Percentiles rank a stretch among this genome's conserved stretches.
These are phyloP conservation scores for Xylariaceae sp. DNA, from an alignment of 2,329 filamentous ascomycete species.

Conservation along the genomic window DNA sequence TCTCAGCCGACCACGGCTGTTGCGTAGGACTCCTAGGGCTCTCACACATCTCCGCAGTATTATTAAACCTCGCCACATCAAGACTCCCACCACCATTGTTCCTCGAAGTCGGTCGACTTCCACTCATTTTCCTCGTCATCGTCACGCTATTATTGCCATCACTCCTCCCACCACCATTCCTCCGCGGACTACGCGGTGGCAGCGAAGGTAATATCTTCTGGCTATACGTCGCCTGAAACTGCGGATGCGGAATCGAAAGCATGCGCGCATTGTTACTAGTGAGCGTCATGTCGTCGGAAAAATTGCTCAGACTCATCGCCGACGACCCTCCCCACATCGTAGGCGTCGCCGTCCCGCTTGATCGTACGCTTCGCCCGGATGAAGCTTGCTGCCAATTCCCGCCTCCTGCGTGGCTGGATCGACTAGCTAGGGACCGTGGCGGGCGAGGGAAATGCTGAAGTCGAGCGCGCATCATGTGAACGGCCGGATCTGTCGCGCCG, in stretches of 20 bases:
- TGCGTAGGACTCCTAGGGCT: too few relatives aligned
- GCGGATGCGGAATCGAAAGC: slow-evolving; percentile 9
- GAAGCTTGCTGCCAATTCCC: slow-evolving; percentile 17
- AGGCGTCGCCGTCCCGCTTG: slow-evolving; percentile 17
- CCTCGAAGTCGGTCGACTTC: too few relatives aligned
- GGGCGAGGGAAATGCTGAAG: slow-evolving; percentile 23
- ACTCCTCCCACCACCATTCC: too few relatives aligned
- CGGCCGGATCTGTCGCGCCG: slow-evolving; percentile 18
- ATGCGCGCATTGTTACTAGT: slow-evolving; percentile 18
- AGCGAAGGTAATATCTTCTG: slow-evolving; percentile 8
- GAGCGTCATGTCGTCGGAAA: slow-evolving; percentile 26
- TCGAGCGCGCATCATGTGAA: slow-evolving; percentile 26
- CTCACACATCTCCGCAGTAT: too few relatives aligned
- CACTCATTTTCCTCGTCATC: too few relatives aligned
- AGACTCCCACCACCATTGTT: too few relatives aligned
- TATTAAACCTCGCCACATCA: too few relatives aligned
- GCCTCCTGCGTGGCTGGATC: slow-evolving; percentile 13
- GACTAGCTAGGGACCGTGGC: slow-evolving; percentile 17
- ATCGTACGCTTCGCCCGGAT: slow-evolving; percentile 19
- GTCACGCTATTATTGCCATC: too few relatives aligned
- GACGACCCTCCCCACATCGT: slow-evolving; percentile 30
- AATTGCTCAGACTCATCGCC: slow-evolving; percentile 25
- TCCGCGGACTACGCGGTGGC: slow-evolving; percentile 3
- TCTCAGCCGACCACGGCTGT: too few relatives aligned
- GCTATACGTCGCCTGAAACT: background rate